Base-by-base conservation (phyloP, 2,329 filamentous ascomycete species). In the Aureobasidium sp. region DNA sequence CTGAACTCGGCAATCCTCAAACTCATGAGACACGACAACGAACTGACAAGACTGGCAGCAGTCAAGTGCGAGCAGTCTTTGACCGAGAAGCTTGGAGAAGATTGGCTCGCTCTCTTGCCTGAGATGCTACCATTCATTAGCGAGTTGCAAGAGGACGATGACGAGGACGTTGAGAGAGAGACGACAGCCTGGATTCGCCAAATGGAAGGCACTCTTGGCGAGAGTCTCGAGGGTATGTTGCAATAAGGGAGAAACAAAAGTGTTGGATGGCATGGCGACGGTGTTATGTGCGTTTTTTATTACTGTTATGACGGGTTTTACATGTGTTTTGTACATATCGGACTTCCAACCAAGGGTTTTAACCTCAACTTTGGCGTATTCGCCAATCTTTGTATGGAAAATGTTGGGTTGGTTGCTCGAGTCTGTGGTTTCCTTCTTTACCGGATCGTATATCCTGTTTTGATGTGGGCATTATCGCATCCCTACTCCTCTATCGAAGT, bases 41-140 rank as follows among this genome's bases (percentile, higher is more conserved):
- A 88, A 8, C 80, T 83, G 27, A 87, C 93, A 8, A 84, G 94
- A 17, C 79, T 97, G 37, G 90, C 89, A 1, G 91, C 90, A 0
- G 87, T 99, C 39, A 87, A 87, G 75, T 88, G 88, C 67, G 85
- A 97, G 77, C 88, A 91, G 71, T 84, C 82, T 15, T 79, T 97
- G 65, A 66, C 64, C 32, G 63, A 66, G 39, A 67, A 84, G 52
- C 77, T 97, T 29, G 92, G 92, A 63, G 92, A 97, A 73, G 94
- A 99, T 72, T 99, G 94, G 94, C 77, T 99, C 64, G 84, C 87
- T 1, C 83, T 95, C 78, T 75, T 97, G 71, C 91, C 93, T 0
- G 94, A 99, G 82, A 97, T 97, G 88, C 77, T 99, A 73, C 93
- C 95, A 23, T 90, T 93, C 66, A 96, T 99, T 69, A 95, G 90